Conservation (phyloP, 306 rosid species). For the Vigna nakashimae region DNA sequence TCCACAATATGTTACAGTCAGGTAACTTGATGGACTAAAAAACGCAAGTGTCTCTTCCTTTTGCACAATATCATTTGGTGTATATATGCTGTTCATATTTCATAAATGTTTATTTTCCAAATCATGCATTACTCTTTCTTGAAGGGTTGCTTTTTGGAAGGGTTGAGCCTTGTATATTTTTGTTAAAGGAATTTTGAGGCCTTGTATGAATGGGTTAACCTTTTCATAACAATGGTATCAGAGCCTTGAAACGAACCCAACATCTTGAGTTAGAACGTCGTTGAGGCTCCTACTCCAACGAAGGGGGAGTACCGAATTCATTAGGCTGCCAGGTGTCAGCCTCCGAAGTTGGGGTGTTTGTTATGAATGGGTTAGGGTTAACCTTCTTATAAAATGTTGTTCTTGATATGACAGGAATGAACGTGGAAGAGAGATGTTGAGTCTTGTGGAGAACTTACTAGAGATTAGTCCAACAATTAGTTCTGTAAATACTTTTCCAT, state of each 20-base stretch:
- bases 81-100: constrained; percentile 1
- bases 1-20: constrained; percentile 95
- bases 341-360: no score
- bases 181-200: no score
- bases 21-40: constrained; percentile 54
- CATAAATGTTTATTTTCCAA: constrained; percentile 16
- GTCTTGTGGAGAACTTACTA: constrained; percentile 70
- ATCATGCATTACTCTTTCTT: constrained; percentile 16
- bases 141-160: constrained; percentile 20
- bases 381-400: background rate
- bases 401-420: constrained; percentile 72
- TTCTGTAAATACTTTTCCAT: constrained; percentile 54
- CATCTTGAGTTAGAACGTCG: no score
- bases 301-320: no score
- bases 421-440: constrained; percentile 91
- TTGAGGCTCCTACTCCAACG: no score
- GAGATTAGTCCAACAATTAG: constrained; percentile 76
- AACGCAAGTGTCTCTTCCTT: background rate
- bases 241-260: no score
- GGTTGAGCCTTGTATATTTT: background rate
- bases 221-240: no score
- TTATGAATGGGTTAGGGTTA: no score
- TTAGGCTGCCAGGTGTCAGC: no score
- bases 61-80: background rate
- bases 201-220: no score